Evolutionary conservation across 2,329 filamentous ascomycete genomes (phyloP), one percentile per base, ranked within the genome.

Genomic region (Exophiala aquamarina): DNA sequence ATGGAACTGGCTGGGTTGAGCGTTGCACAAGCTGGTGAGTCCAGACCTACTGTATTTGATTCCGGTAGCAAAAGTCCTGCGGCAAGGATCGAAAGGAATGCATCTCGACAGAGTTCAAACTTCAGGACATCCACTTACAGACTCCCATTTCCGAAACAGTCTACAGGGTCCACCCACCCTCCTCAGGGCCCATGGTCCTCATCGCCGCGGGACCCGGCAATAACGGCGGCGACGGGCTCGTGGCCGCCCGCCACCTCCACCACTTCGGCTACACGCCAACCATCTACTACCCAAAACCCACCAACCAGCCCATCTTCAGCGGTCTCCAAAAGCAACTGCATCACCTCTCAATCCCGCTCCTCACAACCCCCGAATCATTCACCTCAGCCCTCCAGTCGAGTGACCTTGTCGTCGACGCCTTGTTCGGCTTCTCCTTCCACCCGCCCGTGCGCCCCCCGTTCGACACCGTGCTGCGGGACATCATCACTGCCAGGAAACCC

Each of bases 1-100:
- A 97, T 98, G 93, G 93, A 97, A 66, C 74, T 98, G 6, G 93
- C 93, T 34, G 93, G 93, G 0, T 77, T 98, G 1, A 91, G 90
- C 1, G 90, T 97, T 19, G 92, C 92, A 10, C 90, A 97, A 75
- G 90, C 87, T 41, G 83, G 89, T 91, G 64, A 43, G 52, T 17
- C n/a, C n/a, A n/a, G n/a, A n/a, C n/a, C n/a, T n/a, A n/a, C n/a
- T n/a, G n/a, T n/a, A n/a, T n/a, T n/a, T n/a, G n/a, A n/a, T n/a
- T n/a, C n/a, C n/a, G n/a, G n/a, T n/a, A n/a, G n/a, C n/a, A n/a
- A n/a, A n/a, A n/a, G n/a, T n/a, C n/a, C n/a, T n/a, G n/a, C n/a
- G n/a, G n/a, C n/a, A n/a, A n/a, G n/a, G n/a, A n/a, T n/a, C n/a
- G n/a, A n/a, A n/a, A n/a, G n/a, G n/a, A n/a, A n/a, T n/a, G n/a